Evolutionary conservation across 495 filamentous ascomycete species (phyloP).

Genomic region (Xylaria castorea): DNA sequence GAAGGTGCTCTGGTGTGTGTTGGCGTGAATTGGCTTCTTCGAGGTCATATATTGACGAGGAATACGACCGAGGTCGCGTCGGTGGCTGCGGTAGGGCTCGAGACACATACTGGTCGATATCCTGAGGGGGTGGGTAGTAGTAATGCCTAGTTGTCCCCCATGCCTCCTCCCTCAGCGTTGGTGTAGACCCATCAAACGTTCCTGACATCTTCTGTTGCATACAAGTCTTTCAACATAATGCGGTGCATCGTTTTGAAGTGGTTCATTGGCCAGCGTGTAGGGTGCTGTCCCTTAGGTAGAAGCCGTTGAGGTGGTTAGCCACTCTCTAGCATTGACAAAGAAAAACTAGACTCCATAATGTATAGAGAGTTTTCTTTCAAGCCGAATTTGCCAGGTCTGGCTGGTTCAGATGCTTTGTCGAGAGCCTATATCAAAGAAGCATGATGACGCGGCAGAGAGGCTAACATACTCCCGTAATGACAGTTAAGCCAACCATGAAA

Average conservation of each 20-base stretch:
- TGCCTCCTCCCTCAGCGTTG: background rate
- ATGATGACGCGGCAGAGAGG: background rate
- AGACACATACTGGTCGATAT: conserved; percentile 16
- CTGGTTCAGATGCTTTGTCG: conserved; percentile 11
- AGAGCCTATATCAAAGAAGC: background rate
- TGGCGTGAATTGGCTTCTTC: conserved; percentile 6
- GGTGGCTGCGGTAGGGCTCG: conserved; percentile 20
- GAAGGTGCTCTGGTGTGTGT: background rate
- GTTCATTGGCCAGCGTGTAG: background rate
- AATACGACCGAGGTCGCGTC: background rate
- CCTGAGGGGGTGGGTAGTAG: conserved; percentile 15
- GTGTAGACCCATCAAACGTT: background rate
- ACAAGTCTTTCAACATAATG: background rate
- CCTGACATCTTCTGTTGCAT: conserved; percentile 19
- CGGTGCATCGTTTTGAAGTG: background rate
- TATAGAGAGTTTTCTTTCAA: conserved; percentile 4
- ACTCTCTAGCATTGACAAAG: conserved; percentile 22
- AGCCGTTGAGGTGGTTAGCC: background rate
- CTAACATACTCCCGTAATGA: background rate
- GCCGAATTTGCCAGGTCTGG: background rate
- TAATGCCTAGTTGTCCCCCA: background rate
- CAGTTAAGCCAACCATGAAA: background rate
- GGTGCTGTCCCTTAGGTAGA: background rate
- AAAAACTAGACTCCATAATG: background rate
- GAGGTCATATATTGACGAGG: conserved; percentile 4